phyloP scores from a whole-genome alignment of 1,284 basidiomycete genomes.

The Boletus chippewaensis region DNA sequence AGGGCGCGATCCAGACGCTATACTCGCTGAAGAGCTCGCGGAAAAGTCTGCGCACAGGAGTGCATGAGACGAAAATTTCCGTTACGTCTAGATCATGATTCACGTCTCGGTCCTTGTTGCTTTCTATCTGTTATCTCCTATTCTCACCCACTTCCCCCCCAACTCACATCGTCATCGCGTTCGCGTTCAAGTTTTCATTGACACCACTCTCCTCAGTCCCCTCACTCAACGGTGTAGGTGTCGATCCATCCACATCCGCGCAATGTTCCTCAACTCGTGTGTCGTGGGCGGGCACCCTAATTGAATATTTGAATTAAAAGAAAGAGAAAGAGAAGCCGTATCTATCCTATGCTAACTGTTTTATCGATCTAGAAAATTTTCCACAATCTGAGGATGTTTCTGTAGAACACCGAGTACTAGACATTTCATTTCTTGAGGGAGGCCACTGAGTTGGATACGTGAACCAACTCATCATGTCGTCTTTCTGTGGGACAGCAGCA shows the following conservation, averaged over 20 bases:
- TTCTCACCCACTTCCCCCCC: neutral
- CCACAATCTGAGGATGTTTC: no score
- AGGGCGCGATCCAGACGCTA: constrained; percentile 63
- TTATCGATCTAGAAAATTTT: no score
- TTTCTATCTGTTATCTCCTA: neutral
- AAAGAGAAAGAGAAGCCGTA: no score
- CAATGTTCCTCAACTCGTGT: no score
- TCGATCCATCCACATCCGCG: neutral
- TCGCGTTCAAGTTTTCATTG: neutral
- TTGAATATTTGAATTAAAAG: no score
- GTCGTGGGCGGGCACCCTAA: no score
- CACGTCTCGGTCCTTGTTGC: neutral
- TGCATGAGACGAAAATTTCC: neutral
- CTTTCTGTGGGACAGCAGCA: no score
- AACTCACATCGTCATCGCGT: neutral
- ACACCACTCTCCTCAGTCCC: neutral
- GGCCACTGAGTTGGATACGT: no score
- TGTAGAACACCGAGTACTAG: no score
- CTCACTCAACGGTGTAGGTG: neutral
- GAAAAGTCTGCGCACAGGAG: constrained; percentile 17
- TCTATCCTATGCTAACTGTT: no score
- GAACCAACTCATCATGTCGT: no score
- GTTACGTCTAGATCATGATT: neutral
- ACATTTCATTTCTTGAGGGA: no score
- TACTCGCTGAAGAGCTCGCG: constrained; percentile 49